phyloP scores from a whole-genome alignment of 345 rosid species.

The Syzygium aromaticum region DNA sequence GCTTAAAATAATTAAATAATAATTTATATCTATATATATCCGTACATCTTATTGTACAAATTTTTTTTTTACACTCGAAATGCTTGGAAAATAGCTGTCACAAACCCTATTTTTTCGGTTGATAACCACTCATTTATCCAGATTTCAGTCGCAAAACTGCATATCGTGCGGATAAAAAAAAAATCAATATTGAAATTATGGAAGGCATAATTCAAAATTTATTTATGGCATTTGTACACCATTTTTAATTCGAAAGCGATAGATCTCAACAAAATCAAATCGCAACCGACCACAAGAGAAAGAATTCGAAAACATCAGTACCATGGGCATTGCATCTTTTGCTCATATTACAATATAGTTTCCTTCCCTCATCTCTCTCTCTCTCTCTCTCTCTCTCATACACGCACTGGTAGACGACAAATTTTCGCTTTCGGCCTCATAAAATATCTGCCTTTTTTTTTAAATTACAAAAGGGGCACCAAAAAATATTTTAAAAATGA shows the following conservation, averaged over 20 bases:
- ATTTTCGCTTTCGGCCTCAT: not conserved
- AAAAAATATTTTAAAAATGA: not conserved
- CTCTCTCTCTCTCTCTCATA: too few species aligned
- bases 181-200: too few species aligned
- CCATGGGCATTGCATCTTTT: not conserved
- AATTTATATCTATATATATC: not conserved
- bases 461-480: not conserved
- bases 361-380: not conserved
- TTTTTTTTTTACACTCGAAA: not conserved
- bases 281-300: not conserved
- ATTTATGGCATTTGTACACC: not conserved
- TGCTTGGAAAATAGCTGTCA: not conserved
- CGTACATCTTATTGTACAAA: too few species aligned
- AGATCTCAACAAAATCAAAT: not conserved
- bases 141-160: not conserved
- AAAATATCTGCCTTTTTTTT: not conserved
- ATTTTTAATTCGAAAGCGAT: not conserved
- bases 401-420: not conserved
- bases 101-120: not conserved
- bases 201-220: not conserved
- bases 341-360: not conserved
- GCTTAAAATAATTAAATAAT: not conserved
- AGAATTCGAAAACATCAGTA: not conserved
- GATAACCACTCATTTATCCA: not conserved
- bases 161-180: too few species aligned